phyloP scores from a whole-genome alignment of 495 filamentous ascomycete species.

The Trichoderma orchidacearum region DNA sequence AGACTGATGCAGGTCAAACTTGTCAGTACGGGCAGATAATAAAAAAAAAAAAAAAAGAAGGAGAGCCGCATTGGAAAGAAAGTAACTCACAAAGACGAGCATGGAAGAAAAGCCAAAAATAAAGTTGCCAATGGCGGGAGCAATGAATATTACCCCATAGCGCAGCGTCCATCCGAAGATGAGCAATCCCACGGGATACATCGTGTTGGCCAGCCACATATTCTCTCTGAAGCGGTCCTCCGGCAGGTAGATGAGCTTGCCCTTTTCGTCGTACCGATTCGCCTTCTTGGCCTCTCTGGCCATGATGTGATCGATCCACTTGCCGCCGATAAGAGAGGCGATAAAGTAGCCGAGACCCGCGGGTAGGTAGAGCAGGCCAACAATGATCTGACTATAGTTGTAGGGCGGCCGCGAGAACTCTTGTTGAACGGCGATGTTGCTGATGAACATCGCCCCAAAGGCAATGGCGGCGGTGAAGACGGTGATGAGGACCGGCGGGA shows the following conservation, averaged over 20 bases:
- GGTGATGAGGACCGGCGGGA: conserved; percentile 63
- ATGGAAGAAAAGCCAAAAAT: conserved; percentile 81
- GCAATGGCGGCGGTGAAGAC: conserved; percentile 75
- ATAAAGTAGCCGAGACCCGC: conserved; percentile 66
- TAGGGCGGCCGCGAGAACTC: conserved; percentile 67
- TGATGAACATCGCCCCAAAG: conserved; percentile 70
- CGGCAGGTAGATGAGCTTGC: conserved; percentile 56
- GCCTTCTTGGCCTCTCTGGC: conserved; percentile 61
- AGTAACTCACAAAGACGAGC: conserved; percentile 53
- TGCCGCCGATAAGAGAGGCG: conserved; percentile 60
- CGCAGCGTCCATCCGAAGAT: conserved; percentile 44
- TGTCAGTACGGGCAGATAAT: background rate
- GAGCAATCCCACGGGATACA: conserved; percentile 60
- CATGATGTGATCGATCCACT: conserved; percentile 89
- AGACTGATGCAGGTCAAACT: conserved; percentile 6
- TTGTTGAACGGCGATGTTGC: conserved; percentile 73
- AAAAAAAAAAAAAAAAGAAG: background rate
- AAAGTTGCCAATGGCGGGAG: conserved; percentile 61
- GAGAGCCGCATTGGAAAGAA: background rate
- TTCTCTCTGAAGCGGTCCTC: conserved; percentile 90
- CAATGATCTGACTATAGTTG: conserved; percentile 53
- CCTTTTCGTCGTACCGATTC: conserved; percentile 53
- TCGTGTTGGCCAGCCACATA: conserved; percentile 62
- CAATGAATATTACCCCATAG: conserved; percentile 27
- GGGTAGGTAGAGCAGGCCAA: conserved; percentile 76